These are phyloP conservation scores for Cryphonectria parasitica DNA, from an alignment of 2,329 filamentous ascomycete genomes.

Conservation along the genomic window DNA sequence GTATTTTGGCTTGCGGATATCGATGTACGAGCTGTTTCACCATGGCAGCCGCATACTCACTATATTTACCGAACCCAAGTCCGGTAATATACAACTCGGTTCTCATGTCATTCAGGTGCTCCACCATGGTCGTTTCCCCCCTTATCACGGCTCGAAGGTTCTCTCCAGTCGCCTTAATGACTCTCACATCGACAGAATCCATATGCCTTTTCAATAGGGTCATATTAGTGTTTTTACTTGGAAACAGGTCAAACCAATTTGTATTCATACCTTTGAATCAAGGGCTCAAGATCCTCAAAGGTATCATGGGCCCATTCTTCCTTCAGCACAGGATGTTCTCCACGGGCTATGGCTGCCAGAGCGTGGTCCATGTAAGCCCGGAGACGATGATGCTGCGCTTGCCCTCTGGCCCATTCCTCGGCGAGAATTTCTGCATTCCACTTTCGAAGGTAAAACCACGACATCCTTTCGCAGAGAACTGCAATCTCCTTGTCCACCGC, in stretches of 20 bases:
- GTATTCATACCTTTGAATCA: background rate
- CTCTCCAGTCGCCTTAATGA: background rate
- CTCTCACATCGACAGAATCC: background rate
- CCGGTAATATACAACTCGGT: background rate
- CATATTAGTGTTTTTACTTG: background rate
- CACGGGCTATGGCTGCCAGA: background rate
- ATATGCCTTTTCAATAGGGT: background rate
- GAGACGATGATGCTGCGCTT: background rate
- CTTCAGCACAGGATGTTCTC: background rate
- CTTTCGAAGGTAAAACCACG: background rate
- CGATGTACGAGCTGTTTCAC: background rate
- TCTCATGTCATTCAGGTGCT: background rate
- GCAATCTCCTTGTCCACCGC: background rate
- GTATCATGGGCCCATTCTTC: background rate
- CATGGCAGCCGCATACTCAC: background rate
- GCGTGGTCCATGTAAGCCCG: background rate
- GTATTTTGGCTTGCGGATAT: background rate
- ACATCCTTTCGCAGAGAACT: background rate
- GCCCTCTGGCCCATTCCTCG: background rate
- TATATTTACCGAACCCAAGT: background rate
- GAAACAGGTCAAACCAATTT: background rate
- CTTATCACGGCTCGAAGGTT: background rate
- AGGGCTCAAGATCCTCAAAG: background rate
- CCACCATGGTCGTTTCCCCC: background rate
- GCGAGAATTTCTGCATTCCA: background rate